Evolutionary conservation across 441 rosid species (phyloP).

Genomic region (Francoa sonchifolia): DNA sequence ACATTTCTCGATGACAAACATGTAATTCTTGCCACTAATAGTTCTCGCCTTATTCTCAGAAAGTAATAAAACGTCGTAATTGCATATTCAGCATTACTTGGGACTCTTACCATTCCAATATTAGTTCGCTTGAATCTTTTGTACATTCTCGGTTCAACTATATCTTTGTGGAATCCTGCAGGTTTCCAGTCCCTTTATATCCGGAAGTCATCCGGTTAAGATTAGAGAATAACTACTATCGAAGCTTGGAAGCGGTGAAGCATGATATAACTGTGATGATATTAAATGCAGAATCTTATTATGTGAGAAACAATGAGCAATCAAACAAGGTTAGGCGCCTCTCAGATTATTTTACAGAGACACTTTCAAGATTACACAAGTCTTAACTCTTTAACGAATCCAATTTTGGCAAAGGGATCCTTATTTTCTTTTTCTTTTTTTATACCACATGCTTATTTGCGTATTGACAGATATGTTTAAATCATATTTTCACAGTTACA

Average conservation of each 20-base stretch:
- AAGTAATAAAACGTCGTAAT: not conserved
- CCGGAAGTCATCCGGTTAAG: conserved; percentile 54
- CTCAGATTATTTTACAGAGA: conserved; percentile 42
- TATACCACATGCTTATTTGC: too few species aligned
- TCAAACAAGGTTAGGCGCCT: conserved; percentile 49
- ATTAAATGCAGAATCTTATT: conserved; percentile 40
- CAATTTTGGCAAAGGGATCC: too few species aligned
- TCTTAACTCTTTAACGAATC: too few species aligned
- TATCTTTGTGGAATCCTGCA: conserved; percentile 17
- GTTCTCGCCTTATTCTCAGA: too few species aligned
- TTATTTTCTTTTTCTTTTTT: not conserved
- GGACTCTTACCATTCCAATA: too few species aligned
- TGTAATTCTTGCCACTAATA: too few species aligned
- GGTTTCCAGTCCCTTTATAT: conserved; percentile 59
- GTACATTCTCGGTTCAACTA: too few species aligned
- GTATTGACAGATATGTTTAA: too few species aligned
- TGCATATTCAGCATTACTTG: too few species aligned
- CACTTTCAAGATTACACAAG: too few species aligned
- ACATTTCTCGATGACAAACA: not conserved
- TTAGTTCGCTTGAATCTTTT: too few species aligned
- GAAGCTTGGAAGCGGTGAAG: conserved; percentile 43
- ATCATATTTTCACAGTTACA: too few species aligned
- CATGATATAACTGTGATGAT: conserved; percentile 47
- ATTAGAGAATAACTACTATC: conserved; percentile 49
- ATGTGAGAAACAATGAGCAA: conserved; percentile 22